Conservation (phyloP, 768 basidiomycete species). For the Vararia minispora region DNA sequence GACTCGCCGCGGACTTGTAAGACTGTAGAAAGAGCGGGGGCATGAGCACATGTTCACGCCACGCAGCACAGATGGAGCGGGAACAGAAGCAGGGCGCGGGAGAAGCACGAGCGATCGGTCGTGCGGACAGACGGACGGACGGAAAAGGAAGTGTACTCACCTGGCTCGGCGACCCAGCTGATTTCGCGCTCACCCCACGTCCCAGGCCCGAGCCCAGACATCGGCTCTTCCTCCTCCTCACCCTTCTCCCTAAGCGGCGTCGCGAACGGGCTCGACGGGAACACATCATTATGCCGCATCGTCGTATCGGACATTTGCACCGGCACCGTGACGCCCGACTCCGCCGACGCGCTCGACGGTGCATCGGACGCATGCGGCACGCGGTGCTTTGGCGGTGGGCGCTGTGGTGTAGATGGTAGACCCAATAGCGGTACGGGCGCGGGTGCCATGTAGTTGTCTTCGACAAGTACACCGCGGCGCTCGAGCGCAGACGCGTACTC, state of each 20-base stretch:
- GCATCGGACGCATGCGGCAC: constrained; percentile 41
- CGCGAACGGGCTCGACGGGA: constrained; percentile 62
- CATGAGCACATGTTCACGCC: too few species aligned
- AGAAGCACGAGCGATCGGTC: too few species aligned
- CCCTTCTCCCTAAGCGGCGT: constrained; percentile 64
- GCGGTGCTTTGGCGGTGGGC: constrained; percentile 33
- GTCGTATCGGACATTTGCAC: constrained; percentile 33
- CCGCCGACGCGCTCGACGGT: constrained; percentile 35
- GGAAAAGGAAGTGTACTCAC: constrained; percentile 34
- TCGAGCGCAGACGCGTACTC: constrained; percentile 10
- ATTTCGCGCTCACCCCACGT: constrained; percentile 45
- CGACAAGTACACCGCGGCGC: constrained; percentile 11
- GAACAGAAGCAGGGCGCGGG: too few species aligned
- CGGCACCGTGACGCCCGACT: constrained; percentile 39
- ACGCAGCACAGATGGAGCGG: too few species aligned
- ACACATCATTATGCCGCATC: constrained; percentile 45
- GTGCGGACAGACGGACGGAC: too few species aligned
- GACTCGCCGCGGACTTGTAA: too few species aligned
- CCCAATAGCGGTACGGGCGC: constrained; percentile 16
- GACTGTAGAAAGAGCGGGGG: too few species aligned
- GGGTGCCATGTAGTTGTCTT: constrained; percentile 12
- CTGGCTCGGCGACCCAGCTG: constrained; percentile 70
- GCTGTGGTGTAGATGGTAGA: constrained; percentile 30
- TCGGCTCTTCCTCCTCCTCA: constrained; percentile 59
- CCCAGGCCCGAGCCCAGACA: constrained; percentile 22